A percentile compares a stretch with the other conserved stretches of the same genome.
Evolutionary conservation across 2,329 filamentous ascomycete species (phyloP).

Genomic region (Colletotrichum ledebouriae): DNA sequence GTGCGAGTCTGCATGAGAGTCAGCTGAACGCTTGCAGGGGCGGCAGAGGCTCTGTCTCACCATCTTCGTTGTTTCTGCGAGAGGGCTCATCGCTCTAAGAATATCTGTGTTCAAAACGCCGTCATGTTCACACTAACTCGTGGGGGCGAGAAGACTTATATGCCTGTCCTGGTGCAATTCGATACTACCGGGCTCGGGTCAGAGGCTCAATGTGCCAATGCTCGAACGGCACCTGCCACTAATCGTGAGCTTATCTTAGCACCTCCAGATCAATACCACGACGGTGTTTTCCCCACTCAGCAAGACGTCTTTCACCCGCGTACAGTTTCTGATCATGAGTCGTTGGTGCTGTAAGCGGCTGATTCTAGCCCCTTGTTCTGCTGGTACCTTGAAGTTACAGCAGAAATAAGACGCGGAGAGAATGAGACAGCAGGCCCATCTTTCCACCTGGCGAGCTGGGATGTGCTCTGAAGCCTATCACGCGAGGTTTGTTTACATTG

Average conservation of each 20-base stretch:
- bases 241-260: slow-evolving; percentile 7
- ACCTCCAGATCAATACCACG: neutral
- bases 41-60: neutral
- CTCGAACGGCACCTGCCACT: neutral
- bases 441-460: no score
- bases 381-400: neutral
- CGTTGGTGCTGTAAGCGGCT: neutral
- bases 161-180: neutral
- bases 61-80: neutral
- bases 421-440: neutral
- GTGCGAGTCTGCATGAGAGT: slow-evolving; percentile 3
- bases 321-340: neutral
- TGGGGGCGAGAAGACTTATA: neutral
- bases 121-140: neutral
- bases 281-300: neutral
- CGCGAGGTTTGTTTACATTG: no score
- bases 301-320: neutral
- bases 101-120: no score
- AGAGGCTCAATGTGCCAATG: neutral
- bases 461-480: no score
- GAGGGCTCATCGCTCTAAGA: no score
- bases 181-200: no score
- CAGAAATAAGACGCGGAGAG: neutral
- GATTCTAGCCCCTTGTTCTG: neutral
- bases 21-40: neutral